These are phyloP conservation scores for Chlorella sp. DNA, from an alignment of 139 green algal species.

Conservation along the genomic window DNA sequence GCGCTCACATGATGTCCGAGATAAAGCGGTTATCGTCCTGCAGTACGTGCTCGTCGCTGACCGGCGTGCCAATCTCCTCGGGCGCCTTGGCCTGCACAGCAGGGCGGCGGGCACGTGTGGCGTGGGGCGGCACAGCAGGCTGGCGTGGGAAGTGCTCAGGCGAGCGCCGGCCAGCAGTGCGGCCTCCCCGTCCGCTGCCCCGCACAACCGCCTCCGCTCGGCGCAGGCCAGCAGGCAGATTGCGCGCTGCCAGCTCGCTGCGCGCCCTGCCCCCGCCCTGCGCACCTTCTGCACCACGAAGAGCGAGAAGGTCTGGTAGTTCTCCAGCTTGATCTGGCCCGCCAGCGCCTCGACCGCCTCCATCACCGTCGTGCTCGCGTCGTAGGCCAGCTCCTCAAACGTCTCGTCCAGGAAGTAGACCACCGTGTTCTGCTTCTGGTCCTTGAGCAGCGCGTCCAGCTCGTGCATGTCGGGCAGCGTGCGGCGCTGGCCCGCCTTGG, in stretches of 20 bases:
- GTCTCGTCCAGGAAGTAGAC: conserved; percentile 97
- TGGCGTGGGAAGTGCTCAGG: background rate
- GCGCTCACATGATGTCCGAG: conserved; percentile 35
- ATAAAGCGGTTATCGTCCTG: conserved; percentile 90
- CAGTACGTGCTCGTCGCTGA: conserved; percentile 81
- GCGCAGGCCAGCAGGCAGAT: background rate
- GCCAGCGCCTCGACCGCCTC: conserved; percentile 91
- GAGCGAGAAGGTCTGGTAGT: conserved; percentile 95
- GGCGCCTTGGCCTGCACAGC: conserved; percentile 35
- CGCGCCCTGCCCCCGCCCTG: background rate
- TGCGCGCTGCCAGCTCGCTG: too few relatives aligned
- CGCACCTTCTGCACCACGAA: conserved; percentile 76
- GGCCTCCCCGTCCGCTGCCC: background rate
- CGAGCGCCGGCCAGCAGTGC: background rate
- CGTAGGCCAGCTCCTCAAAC: conserved; percentile 94
- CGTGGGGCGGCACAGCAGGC: background rate
- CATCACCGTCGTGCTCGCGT: conserved; percentile 84
- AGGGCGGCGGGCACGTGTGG: background rate
- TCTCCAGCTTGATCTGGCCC: conserved; percentile 87
- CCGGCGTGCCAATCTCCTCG: conserved; percentile 32
- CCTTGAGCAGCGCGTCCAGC: conserved; percentile 81
- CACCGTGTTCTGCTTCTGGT: conserved; percentile 72
- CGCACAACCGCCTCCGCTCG: background rate
- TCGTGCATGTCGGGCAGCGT: conserved; percentile 72
- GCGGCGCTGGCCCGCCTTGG: conserved; percentile 84